phyloP scores from a whole-genome alignment of 2,329 filamentous ascomycete species.

The Dendrostoma leiphaemia region DNA sequence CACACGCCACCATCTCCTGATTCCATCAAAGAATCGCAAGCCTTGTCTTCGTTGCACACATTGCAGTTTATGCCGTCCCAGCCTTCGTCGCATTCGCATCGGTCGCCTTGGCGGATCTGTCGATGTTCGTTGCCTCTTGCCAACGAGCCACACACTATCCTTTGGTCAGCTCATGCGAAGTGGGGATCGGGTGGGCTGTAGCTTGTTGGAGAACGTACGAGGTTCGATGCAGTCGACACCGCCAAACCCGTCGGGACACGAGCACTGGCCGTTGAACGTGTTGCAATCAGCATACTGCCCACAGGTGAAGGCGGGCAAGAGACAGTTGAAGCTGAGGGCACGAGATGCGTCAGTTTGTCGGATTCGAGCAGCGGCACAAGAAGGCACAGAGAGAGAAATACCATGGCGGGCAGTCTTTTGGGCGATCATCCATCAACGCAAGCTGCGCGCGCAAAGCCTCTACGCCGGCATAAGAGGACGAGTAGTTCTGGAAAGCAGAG shows the following conservation, averaged over 20 bases:
- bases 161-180: conserved; percentile 13
- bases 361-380: neutral
- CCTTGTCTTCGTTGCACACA: conserved; percentile 80
- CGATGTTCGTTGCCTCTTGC: conserved; percentile 73
- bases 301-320: conserved; percentile 87
- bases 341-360: conserved; percentile 16
- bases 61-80: conserved; percentile 99
- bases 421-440: conserved; percentile 69
- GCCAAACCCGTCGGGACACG: conserved; percentile 88
- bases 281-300: conserved; percentile 89
- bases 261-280: conserved; percentile 86
- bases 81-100: conserved; percentile 85
- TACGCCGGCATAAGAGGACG: conserved; percentile 37
- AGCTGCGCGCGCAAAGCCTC: conserved; percentile 65
- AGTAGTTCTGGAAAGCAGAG: conserved; percentile 51
- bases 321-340: conserved; percentile 84
- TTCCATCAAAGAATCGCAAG: conserved; percentile 86
- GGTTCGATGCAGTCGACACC: conserved; percentile 91
- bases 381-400: conserved; percentile 35
- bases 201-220: conserved; percentile 40
- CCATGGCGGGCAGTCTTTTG: conserved; percentile 78
- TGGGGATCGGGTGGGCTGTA: neutral
- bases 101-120: conserved; percentile 66
- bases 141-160: conserved; percentile 77
- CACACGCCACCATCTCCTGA: conserved; percentile 80